phyloP scores from a whole-genome alignment of 495 filamentous ascomycete genomes.

The Jackrogersella multiformis region DNA sequence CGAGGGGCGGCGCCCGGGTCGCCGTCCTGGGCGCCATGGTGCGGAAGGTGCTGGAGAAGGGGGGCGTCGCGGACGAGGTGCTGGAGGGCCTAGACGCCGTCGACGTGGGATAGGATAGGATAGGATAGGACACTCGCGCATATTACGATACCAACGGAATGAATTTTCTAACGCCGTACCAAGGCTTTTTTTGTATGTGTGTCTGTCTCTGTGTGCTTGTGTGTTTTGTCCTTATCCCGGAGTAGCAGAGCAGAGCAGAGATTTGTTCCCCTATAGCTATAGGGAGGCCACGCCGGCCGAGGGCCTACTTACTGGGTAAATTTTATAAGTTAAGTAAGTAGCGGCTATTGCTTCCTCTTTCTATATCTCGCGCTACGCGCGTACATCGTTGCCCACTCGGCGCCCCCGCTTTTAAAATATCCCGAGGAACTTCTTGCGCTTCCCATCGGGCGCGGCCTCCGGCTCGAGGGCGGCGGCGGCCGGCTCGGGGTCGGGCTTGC shows the following conservation, averaged over 20 bases:
- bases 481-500: neutral
- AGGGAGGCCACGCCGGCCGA: constrained; percentile 7
- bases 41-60: constrained; percentile 69
- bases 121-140: too few relatives aligned
- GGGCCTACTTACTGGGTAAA: too few relatives aligned
- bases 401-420: constrained; percentile 50
- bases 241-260: constrained; percentile 22
- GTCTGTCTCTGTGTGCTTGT: too few relatives aligned
- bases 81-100: constrained; percentile 77
- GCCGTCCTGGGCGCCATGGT: constrained; percentile 72
- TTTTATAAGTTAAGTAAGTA: constrained; percentile 11
- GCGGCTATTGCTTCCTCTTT: constrained; percentile 5
- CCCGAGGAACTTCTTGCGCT: constrained; percentile 55
- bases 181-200: too few relatives aligned
- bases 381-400: too few relatives aligned
- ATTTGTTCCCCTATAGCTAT: constrained; percentile 19
- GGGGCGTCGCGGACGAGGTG: constrained; percentile 86
- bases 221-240: constrained; percentile 13
- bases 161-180: constrained; percentile 16
- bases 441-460: constrained; percentile 30
- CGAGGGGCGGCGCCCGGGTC: constrained; percentile 78
- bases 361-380: constrained; percentile 1
- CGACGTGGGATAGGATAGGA: constrained; percentile 58
- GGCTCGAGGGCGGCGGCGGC: constrained; percentile 3
- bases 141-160: constrained; percentile 42